phyloP scores from a whole-genome alignment of 257 asterid genomes.

The Ophiorrhiza pumila region DNA sequence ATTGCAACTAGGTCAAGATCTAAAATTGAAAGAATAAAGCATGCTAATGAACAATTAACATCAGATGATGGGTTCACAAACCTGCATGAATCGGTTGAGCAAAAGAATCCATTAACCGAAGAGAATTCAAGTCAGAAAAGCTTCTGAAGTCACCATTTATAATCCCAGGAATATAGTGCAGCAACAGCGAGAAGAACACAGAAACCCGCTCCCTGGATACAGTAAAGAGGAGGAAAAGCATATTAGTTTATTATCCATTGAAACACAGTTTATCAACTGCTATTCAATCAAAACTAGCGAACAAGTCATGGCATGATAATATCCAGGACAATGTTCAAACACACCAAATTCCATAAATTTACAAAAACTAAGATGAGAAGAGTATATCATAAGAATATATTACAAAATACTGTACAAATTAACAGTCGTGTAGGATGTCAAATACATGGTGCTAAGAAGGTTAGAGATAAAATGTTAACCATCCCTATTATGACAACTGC shows the following conservation, averaged over 20 bases:
- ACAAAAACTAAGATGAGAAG: neutral
- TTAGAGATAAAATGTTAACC: neutral
- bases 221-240: conserved; percentile 14
- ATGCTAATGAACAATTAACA: conserved; percentile 1
- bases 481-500: neutral
- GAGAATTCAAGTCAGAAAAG: conserved; percentile 28
- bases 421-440: conserved; percentile 2
- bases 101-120: conserved; percentile 41
- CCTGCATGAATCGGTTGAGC: conserved; percentile 50
- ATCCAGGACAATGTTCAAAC: neutral
- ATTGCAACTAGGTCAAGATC: conserved; percentile 9
- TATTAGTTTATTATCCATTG: conserved; percentile 9
- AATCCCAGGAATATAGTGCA: conserved; percentile 50
- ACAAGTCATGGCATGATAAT: neutral
- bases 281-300: neutral
- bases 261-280: neutral
- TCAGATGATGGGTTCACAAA: conserved; percentile 19
- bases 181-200: conserved; percentile 53
- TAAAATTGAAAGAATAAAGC: neutral
- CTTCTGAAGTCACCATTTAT: conserved; percentile 28
- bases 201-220: conserved; percentile 72
- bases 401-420: neutral
- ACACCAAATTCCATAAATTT: neutral
- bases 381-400: neutral
- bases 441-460: neutral